phyloP scores from a whole-genome alignment of 2,329 filamentous ascomycete genomes.

The Scopulariopsis brevicaulis region DNA sequence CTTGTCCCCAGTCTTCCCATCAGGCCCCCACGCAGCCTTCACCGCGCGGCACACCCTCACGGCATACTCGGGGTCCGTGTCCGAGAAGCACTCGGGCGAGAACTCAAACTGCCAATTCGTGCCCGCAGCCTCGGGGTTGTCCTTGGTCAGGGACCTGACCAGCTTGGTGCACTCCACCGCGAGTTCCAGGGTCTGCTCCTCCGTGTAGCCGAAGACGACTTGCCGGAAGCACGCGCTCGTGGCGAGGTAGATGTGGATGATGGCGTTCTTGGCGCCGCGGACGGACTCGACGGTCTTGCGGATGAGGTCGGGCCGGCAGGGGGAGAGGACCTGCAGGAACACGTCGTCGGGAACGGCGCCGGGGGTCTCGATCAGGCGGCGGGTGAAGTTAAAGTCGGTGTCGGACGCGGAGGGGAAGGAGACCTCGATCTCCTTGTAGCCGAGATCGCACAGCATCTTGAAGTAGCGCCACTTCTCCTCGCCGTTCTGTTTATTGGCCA shows the following conservation, averaged over 20 bases:
- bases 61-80: constrained; percentile 74
- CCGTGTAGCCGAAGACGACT: constrained; percentile 79
- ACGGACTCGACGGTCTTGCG: constrained; percentile 79
- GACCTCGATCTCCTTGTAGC: constrained; percentile 97
- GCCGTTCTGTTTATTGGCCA: constrained; percentile 51
- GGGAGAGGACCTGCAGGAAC: constrained; percentile 82
- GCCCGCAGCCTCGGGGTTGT: constrained; percentile 42
- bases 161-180: constrained; percentile 80
- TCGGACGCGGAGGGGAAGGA: constrained; percentile 92
- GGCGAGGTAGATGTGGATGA: constrained; percentile 91
- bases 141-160: constrained; percentile 83
- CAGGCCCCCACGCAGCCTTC: constrained; percentile 85
- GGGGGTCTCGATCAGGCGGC: constrained; percentile 74
- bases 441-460: constrained; percentile 81
- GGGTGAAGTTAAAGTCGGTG: constrained; percentile 87
- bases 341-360: constrained; percentile 81
- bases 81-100: constrained; percentile 81
- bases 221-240: constrained; percentile 92
- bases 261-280: constrained; percentile 81
- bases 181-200: constrained; percentile 70
- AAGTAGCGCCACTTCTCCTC: constrained; percentile 95
- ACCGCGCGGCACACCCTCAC: constrained; percentile 83
- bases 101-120: constrained; percentile 74
- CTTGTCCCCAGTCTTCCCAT: constrained; percentile 46
- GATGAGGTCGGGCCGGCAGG: constrained; percentile 87